Conservation (phyloP, 2,329 filamentous ascomycete species). For the Penicillium fuscoglaucum region DNA sequence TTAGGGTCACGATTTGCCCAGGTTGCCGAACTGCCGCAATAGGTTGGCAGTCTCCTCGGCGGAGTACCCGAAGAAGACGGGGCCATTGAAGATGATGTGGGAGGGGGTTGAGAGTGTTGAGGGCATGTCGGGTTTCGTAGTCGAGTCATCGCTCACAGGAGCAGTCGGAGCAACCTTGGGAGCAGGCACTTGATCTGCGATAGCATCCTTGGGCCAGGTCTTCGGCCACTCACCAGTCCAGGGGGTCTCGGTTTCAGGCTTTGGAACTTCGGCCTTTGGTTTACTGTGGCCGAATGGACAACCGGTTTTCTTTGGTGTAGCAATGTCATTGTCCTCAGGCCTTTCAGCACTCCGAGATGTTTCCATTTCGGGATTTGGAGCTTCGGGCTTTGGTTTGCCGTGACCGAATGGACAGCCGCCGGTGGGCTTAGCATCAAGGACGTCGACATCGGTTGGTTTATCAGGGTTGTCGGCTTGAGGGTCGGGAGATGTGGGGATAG, state of each 20-base stretch:
- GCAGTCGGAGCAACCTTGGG: neutral
- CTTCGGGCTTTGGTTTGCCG: slow-evolving; percentile 21
- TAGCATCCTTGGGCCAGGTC: neutral
- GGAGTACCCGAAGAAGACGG: slow-evolving; percentile 89
- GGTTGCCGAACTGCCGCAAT: slow-evolving; percentile 58
- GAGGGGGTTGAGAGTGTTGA: slow-evolving; percentile 41
- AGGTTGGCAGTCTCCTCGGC: slow-evolving; percentile 78
- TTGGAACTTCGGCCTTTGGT: neutral
- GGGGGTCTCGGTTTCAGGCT: neutral
- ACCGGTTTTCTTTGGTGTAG: neutral
- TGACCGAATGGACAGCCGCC: slow-evolving; percentile 41
- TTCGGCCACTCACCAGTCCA: neutral
- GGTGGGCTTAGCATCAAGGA: slow-evolving; percentile 21
- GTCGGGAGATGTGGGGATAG: slow-evolving; percentile 20
- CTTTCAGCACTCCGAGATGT: slow-evolving; percentile 11
- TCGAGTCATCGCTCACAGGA: slow-evolving; percentile 10
- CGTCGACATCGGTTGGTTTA: slow-evolving; percentile 13
- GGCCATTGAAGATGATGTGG: slow-evolving; percentile 85
- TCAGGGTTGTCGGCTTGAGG: slow-evolving; percentile 20
- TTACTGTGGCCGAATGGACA: slow-evolving; percentile 15
- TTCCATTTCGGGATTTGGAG: slow-evolving; percentile 9
- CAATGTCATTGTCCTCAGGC: neutral
- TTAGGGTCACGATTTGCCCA: slow-evolving; percentile 16
- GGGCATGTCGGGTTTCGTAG: slow-evolving; percentile 9
- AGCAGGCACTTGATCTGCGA: neutral